Evolutionary conservation across 2,329 filamentous ascomycete genomes (phyloP).

Genomic region (Epichloe hybrida): DNA sequence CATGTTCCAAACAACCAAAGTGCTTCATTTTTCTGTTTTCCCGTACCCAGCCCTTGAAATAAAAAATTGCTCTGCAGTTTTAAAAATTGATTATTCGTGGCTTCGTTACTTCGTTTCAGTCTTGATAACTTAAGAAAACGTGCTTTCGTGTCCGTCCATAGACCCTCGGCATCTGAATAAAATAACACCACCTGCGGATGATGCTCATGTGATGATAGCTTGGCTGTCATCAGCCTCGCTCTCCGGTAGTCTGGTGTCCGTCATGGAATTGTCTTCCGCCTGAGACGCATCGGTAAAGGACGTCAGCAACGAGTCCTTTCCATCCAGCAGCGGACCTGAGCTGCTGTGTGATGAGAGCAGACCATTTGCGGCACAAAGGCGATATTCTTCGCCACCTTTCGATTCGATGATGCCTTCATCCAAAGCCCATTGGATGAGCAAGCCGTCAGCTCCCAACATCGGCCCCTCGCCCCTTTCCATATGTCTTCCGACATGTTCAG

Average conservation of each 20-base stretch:
- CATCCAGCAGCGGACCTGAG: slow-evolving; percentile 8
- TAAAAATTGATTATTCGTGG: slow-evolving; percentile 1
- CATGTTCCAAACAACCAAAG: no score
- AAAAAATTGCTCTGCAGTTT: not conserved
- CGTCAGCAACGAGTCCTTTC: slow-evolving; percentile 14
- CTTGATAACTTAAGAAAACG: not conserved
- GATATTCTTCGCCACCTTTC: slow-evolving; percentile 42
- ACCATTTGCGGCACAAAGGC: slow-evolving; percentile 25
- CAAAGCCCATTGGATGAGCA: slow-evolving; percentile 48
- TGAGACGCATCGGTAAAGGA: slow-evolving; percentile 9
- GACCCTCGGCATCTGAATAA: no score
- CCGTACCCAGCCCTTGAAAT: not conserved
- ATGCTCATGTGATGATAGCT: not conserved
- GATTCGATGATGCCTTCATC: slow-evolving; percentile 50
- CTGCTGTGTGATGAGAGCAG: slow-evolving; percentile 7
- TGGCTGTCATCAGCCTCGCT: slow-evolving; percentile 11
- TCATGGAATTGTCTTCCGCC: slow-evolving; percentile 11
- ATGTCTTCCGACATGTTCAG: slow-evolving; percentile 83
- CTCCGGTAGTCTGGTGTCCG: slow-evolving; percentile 12
- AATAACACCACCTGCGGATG: not conserved
- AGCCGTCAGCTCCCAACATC: slow-evolving; percentile 40
- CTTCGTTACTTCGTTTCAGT: slow-evolving; percentile 2
- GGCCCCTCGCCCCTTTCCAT: slow-evolving; percentile 63
- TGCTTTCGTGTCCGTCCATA: not conserved
- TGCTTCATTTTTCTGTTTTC: not conserved